Evolutionary conservation across 345 rosid genomes (phyloP).

Genomic region (Eucalyptus camaldulensis): DNA sequence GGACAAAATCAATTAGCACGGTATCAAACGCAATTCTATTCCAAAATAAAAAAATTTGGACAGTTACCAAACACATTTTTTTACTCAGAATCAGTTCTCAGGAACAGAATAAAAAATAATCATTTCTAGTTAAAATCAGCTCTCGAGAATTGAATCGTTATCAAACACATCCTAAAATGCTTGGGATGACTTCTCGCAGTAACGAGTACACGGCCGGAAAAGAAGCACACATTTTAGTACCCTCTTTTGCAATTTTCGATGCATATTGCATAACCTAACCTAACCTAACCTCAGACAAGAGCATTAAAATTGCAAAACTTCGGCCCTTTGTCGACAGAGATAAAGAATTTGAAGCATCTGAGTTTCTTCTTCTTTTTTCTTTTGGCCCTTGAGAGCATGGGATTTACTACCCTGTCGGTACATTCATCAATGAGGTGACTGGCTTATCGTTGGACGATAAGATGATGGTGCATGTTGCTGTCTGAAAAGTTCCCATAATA

Average conservation of each 20-base stretch:
- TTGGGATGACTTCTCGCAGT: not conserved
- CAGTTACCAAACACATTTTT: too few species aligned
- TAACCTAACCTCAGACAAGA: not conserved
- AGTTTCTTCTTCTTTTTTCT: not conserved
- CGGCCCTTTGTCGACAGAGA: not conserved
- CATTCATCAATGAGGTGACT: not conserved
- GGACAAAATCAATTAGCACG: too few species aligned
- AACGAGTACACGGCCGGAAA: fast-evolving
- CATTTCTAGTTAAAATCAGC: too few species aligned
- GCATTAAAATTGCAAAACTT: not conserved
- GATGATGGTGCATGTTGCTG: not conserved
- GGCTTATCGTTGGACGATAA: not conserved
- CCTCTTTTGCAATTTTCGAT: not conserved
- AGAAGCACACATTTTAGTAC: not conserved
- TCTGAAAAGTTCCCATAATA: not conserved
- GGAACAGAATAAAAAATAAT: too few species aligned
- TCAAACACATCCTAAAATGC: not conserved
- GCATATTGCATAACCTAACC: not conserved
- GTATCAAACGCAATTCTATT: too few species aligned
- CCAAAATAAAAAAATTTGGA: too few species aligned
- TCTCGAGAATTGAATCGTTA: too few species aligned
- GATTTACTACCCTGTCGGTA: not conserved
- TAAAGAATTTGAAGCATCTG: not conserved
- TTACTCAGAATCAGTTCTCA: too few species aligned
- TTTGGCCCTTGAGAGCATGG: not conserved